Evolutionary conservation across 2,329 filamentous ascomycete species (phyloP).

Genomic region (Pyrenophora tritici-repentis): DNA sequence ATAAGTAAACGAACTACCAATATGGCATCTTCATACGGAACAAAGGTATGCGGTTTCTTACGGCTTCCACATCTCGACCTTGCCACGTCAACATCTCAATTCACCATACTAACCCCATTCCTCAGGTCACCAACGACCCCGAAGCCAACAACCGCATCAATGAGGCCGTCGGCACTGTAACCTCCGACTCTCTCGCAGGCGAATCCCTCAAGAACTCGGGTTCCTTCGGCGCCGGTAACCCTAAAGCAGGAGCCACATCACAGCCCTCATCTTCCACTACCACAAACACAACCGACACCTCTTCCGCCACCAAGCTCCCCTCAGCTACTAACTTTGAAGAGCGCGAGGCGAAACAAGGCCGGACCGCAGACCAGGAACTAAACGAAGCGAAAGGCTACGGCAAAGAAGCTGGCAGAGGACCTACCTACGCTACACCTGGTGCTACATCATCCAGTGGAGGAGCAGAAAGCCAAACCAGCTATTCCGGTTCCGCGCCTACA

Average conservation of each 20-base stretch:
- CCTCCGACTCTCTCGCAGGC: constrained; percentile 73
- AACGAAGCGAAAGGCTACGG: constrained; percentile 48
- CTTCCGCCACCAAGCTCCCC: constrained; percentile 56
- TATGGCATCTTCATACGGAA: constrained; percentile 22
- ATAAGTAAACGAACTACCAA: neutral
- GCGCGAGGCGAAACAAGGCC: constrained; percentile 50
- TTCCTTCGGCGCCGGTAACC: constrained; percentile 64
- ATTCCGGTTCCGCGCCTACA: constrained; percentile 39
- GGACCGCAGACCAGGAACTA: constrained; percentile 48
- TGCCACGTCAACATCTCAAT: neutral
- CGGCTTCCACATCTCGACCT: no score
- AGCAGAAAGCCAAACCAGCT: constrained; percentile 20
- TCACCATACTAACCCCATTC: constrained; percentile 7
- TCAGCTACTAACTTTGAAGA: constrained; percentile 54
- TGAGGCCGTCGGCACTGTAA: constrained; percentile 68
- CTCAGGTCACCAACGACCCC: constrained; percentile 56
- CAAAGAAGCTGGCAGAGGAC: constrained; percentile 43
- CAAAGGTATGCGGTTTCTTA: constrained; percentile 20
- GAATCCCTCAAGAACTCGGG: constrained; percentile 69
- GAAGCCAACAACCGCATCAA: constrained; percentile 52
- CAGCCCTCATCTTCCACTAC: constrained; percentile 60
- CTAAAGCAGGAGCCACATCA: constrained; percentile 55
- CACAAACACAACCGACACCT: constrained; percentile 61
- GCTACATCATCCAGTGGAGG: constrained; percentile 38
- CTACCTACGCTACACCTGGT: constrained; percentile 39